A percentile compares a stretch with the other conserved stretches of the same genome.
phyloP scores from a whole-genome alignment of 306 rosid genomes.

The Cucumis hystrix region DNA sequence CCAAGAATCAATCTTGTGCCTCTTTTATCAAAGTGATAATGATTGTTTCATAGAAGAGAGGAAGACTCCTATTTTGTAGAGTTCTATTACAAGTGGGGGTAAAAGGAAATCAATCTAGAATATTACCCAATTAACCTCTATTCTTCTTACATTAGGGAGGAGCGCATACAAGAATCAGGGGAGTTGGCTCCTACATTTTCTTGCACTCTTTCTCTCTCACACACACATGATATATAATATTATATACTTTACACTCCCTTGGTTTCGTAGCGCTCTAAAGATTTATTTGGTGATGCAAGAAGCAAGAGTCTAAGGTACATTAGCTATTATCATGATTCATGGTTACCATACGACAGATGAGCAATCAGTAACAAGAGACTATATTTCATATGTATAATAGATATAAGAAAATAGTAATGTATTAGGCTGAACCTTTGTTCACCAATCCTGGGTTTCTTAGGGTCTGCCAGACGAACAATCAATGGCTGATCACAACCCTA shows the following conservation, averaged over 20 bases:
- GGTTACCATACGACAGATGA: background rate
- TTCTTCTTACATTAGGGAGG: no score
- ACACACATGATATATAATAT: background rate
- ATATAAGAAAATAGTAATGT: background rate
- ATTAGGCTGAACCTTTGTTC: slow-evolving; percentile 52
- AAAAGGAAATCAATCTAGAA: no score
- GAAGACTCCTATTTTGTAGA: no score
- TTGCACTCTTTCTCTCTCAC: background rate
- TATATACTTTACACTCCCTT: background rate
- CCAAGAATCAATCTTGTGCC: no score
- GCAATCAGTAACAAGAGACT: background rate
- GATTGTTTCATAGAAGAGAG: no score
- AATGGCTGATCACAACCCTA: slow-evolving; percentile 81
- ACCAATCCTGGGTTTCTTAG: slow-evolving; percentile 57
- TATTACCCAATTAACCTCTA: no score
- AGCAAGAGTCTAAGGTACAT: background rate
- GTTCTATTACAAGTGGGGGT: no score
- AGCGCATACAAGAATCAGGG: background rate
- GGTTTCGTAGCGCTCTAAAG: background rate
- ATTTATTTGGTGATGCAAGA: background rate
- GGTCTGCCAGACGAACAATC: slow-evolving; percentile 85
- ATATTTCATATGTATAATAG: background rate
- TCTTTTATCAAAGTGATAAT: no score
- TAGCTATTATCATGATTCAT: background rate
- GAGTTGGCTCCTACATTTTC: background rate